These are phyloP conservation scores for Hortiboletus campestris DNA, from an alignment of 768 basidiomycete genomes.

Conservation along the genomic window DNA sequence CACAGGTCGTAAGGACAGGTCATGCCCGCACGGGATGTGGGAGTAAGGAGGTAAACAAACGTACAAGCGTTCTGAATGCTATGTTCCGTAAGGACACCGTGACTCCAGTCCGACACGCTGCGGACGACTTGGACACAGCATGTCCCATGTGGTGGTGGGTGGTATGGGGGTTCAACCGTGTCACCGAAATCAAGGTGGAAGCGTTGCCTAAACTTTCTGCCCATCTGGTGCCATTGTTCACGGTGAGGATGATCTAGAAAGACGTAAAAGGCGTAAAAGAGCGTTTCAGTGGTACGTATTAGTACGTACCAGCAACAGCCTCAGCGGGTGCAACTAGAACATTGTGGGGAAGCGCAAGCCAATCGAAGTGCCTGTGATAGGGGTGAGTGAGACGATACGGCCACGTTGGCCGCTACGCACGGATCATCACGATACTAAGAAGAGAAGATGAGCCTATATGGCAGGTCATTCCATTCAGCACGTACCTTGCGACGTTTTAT, in stretches of 20 bases:
- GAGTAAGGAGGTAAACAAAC: constrained; percentile 28
- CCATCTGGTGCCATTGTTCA: constrained; percentile 55
- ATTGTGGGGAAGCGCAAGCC: constrained; percentile 82
- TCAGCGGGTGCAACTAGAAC: constrained; percentile 60
- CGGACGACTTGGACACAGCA: constrained; percentile 80
- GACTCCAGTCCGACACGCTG: constrained; percentile 91
- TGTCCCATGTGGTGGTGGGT: constrained; percentile 44
- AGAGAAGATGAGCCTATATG: constrained; percentile 5
- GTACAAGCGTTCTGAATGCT: constrained; percentile 93
- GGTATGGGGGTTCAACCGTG: constrained; percentile 41
- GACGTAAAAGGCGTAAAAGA: constrained; percentile 1
- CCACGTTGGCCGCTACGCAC: constrained; percentile 36
- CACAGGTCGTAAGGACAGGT: neutral
- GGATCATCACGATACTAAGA: constrained; percentile 36
- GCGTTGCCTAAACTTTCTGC: constrained; percentile 58
- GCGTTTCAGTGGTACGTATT: neutral
- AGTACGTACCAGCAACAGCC: constrained; percentile 53
- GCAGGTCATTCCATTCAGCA: neutral
- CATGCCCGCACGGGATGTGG: neutral
- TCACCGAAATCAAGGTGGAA: constrained; percentile 52
- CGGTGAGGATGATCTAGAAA: constrained; percentile 62
- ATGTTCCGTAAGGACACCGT: constrained; percentile 84
- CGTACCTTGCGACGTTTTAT: constrained; percentile 77
- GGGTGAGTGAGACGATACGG: constrained; percentile 3
- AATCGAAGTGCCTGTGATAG: constrained; percentile 46